Base-by-base conservation (phyloP, 495 filamentous ascomycete species). In the Aspergillus ostianus region DNA sequence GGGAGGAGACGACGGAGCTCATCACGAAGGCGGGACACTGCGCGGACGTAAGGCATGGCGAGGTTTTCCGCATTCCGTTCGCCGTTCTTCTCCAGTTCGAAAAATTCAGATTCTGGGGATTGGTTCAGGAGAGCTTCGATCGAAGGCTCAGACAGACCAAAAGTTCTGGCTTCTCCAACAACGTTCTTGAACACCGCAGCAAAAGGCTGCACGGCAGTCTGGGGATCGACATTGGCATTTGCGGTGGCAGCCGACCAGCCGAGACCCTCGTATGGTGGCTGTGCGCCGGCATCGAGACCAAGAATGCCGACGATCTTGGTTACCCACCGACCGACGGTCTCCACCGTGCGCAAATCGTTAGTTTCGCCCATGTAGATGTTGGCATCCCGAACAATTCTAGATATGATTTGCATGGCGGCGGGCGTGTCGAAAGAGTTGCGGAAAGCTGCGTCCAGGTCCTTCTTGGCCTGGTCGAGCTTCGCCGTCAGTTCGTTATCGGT, bases 341-440 rank as follows among this genome's bases (percentile, higher is more conserved):
- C 82, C 9, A 87, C 72, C 19, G 81, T 80, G 30, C 36, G 36
- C 36, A 41, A 17, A 15, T 77, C 71, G 1, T 85, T 67, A 49
- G 83, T 78, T 26, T 84, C 53, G 26, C 80, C 74, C 17, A 78
- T 68, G 67, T 69, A 68, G 55, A 82, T 82, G 73, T 95, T 93
- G 56, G 85, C 85, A 51, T 88, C 81, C 6, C 84, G 82, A 58
- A 98, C 87, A 12, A 97, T 80, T 48, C 88, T 82, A 3, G 84
- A 84, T 55, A 98, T 86, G 13, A 84, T 69, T 26, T 80, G 78
- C 89, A 98, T 91, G 3, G 85, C 90, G 26, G 74, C 73, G 12
- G 88, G 82, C 0, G 94, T 98, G 66, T 98, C 84, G 75, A 98
- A 97, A 0, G 92, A 96, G 73, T 98, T 91, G 70, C 81, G 83